Evolutionary conservation across 164 flowering plant genomes (phyloP).

Genomic region (Nelumbo lutea): DNA sequence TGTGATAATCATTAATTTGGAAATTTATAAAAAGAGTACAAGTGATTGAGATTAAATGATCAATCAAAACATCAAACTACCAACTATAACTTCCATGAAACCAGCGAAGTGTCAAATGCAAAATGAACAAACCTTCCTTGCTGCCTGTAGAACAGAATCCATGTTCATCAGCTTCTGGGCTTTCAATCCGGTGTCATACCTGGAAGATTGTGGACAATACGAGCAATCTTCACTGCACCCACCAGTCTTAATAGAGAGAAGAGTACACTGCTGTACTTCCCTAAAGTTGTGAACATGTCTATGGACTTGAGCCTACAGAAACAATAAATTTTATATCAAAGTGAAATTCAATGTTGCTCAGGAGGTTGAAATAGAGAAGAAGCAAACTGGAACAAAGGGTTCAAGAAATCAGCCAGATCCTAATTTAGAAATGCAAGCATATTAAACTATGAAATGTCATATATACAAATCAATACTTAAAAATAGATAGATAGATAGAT

Average conservation of each 20-base stretch:
- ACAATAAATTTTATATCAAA: not conserved
- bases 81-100: not conserved
- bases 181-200: conserved; percentile 83
- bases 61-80: not conserved
- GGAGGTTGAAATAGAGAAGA: no score
- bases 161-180: conserved; percentile 84
- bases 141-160: conserved; percentile 84
- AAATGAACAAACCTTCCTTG: conserved; percentile 47
- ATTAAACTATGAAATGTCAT: no score
- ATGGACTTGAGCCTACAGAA: conserved; percentile 92
- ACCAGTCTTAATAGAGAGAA: conserved; percentile 93
- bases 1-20: no score
- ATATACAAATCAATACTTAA: no score
- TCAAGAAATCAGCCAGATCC: no score
- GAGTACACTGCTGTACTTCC: conserved; percentile 98
- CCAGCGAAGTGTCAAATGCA: not conserved
- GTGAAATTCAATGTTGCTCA: not conserved
- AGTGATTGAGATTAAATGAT: not conserved
- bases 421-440: no score
- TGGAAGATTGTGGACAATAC: conserved; percentile 95
- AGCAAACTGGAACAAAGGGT: no score
- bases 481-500: no score
- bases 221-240: conserved; percentile 99
- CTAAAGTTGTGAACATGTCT: conserved; percentile 94
- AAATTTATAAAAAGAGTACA: not conserved